These are phyloP conservation scores for Tuber magnatum DNA, from an alignment of 495 filamentous ascomycete genomes.

Conservation along the genomic window DNA sequence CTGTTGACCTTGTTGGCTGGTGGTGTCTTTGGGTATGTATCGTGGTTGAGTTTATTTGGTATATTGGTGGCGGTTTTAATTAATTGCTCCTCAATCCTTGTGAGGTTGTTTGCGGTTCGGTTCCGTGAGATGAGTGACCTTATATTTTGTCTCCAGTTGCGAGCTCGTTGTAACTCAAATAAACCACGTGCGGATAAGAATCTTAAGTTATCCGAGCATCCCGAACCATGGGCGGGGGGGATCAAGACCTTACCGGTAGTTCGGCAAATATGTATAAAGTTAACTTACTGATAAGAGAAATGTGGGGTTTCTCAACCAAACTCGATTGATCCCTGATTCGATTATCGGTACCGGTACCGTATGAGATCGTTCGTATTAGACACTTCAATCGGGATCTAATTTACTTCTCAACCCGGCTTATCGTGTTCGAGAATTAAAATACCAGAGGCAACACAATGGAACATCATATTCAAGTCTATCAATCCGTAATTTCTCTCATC, in stretches of 20 bases:
- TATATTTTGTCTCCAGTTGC: not conserved
- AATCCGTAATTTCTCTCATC: slow-evolving; percentile 1
- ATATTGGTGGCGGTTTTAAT: slow-evolving; percentile 40
- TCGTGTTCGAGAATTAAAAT: not conserved
- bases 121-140: not conserved
- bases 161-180: not conserved
- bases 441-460: not conserved
- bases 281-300: not conserved
- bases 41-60: slow-evolving; percentile 51
- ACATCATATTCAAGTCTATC: not conserved
- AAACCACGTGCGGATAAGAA: not conserved
- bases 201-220: not conserved
- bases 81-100: not conserved
- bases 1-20: slow-evolving; percentile 65
- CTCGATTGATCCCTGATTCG: not conserved
- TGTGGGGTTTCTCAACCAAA: not conserved
- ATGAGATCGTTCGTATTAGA: not conserved
- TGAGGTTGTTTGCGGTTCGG: not conserved
- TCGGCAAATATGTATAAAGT: not conserved
- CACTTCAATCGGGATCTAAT: not conserved
- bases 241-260: not conserved
- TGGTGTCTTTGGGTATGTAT: slow-evolving; percentile 61
- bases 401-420: not conserved
- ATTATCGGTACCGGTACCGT: not conserved
- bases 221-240: not conserved